phyloP scores from a whole-genome alignment of 129 eudicot species.

The Rutidosis leptorrhynchoides region DNA sequence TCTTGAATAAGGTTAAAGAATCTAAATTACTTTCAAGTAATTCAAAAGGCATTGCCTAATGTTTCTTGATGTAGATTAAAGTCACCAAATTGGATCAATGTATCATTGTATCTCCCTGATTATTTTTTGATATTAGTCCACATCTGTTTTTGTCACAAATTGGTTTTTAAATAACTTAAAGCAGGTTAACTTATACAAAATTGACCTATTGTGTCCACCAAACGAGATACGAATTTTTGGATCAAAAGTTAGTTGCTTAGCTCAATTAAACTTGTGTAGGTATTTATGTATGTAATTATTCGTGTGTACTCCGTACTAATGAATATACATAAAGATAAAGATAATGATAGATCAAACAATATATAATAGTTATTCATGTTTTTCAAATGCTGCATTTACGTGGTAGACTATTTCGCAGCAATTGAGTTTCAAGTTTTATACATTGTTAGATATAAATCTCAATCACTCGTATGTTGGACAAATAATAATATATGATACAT shows the following conservation, averaged over 20 bases:
- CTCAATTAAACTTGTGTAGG: not conserved
- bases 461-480: not conserved
- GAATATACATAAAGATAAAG: not conserved
- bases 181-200: not conserved
- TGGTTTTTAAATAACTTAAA: not conserved
- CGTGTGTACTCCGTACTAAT: too few species aligned
- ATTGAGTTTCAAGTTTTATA: too few species aligned
- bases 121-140: not conserved
- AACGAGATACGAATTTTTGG: not conserved
- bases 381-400: not conserved
- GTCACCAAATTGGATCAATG: not conserved
- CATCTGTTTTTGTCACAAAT: not conserved
- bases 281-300: not conserved
- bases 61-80: slow-evolving; percentile 1
- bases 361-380: not conserved
- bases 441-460: not conserved
- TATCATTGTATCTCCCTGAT: not conserved
- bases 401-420: not conserved
- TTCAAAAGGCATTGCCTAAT: slow-evolving; percentile 26
- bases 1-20: slow-evolving; percentile 36
- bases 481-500: too few species aligned
- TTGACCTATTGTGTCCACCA: not conserved
- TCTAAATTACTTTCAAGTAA: slow-evolving; percentile 29
- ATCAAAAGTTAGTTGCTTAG: too few species aligned
- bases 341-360: not conserved